A percentile compares a stretch with the other conserved stretches of the same genome.
Conservation (phyloP, 2,329 filamentous ascomycete genomes). For the Aspergillus aculeatinus region DNA sequence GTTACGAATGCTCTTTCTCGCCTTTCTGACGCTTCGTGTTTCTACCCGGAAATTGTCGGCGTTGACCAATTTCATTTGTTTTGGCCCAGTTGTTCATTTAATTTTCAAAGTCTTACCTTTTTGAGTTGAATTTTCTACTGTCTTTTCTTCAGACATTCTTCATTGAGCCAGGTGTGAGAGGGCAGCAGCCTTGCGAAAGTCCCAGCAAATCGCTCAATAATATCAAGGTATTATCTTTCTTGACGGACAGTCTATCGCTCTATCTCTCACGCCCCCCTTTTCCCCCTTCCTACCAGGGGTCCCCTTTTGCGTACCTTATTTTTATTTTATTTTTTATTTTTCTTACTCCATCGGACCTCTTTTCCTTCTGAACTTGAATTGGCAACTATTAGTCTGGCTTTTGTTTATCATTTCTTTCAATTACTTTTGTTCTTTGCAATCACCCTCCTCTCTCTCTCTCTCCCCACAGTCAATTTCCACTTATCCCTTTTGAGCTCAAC, state of each 20-base stretch:
- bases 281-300: slow-evolving; percentile 6
- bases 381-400: background rate
- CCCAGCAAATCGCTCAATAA: background rate
- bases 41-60: background rate
- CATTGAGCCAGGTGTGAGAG: background rate
- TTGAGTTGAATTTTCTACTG: background rate
- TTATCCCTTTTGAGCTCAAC: slow-evolving; percentile 20
- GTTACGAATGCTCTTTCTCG: background rate
- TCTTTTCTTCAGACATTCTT: background rate
- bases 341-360: background rate
- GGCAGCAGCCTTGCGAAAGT: background rate
- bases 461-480: slow-evolving; percentile 15
- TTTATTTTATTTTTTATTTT: slow-evolving; percentile 10
- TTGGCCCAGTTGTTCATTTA: background rate
- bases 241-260: slow-evolving; percentile 12
- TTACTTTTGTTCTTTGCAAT: slow-evolving; percentile 45
- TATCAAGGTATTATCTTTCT: slow-evolving; percentile 8
- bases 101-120: background rate
- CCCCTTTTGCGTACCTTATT: slow-evolving; percentile 12
- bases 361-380: slow-evolving; percentile 1
- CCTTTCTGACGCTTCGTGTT: background rate
- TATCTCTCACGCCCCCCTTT: slow-evolving; percentile 16
- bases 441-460: slow-evolving; percentile 13
- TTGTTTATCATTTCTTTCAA: slow-evolving; percentile 31
- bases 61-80: background rate